phyloP scores from a whole-genome alignment of 2,329 filamentous ascomycete species.

The Elsinoe arachidis region DNA sequence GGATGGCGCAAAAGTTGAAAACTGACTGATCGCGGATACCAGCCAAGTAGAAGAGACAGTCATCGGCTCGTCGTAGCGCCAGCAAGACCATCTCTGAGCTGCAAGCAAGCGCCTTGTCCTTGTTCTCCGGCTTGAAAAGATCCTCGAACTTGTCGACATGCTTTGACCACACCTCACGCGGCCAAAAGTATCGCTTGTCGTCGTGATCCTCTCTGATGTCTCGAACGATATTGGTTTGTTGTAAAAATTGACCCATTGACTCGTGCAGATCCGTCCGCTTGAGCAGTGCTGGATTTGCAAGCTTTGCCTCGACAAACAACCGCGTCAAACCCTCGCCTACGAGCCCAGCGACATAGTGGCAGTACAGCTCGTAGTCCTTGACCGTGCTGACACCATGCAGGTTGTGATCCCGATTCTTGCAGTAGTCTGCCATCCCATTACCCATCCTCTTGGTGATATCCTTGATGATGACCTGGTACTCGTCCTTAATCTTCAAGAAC shows the following conservation, averaged over 20 bases:
- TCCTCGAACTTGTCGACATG: conserved; percentile 85
- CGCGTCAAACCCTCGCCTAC: conserved; percentile 89
- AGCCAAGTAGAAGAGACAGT: conserved; percentile 96
- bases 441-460: conserved; percentile 94
- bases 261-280: conserved; percentile 74
- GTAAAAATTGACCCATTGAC: conserved; percentile 94
- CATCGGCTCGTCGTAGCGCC: conserved; percentile 75
- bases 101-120: conserved; percentile 70
- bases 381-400: conserved; percentile 71
- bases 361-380: conserved; percentile 91
- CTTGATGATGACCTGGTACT: conserved; percentile 77
- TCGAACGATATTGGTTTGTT: conserved; percentile 98
- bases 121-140: conserved; percentile 73
- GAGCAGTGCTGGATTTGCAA: conserved; percentile 77
- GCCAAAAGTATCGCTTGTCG: conserved; percentile 87
- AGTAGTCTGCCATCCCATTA: conserved; percentile 97
- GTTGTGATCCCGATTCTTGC: conserved; percentile 59
- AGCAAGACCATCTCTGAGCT: conserved; percentile 92
- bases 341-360: conserved; percentile 96
- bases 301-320: conserved; percentile 76
- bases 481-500: conserved; percentile 77
- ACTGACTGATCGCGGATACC: conserved; percentile 91
- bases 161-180: conserved; percentile 94
- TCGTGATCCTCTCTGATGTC: conserved; percentile 85
- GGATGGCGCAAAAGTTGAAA: conserved; percentile 98